A percentile compares a stretch with the other conserved stretches of the same genome.
Evolutionary conservation across 2,329 filamentous ascomycete species (phyloP).

Genomic region (Cladosporium sp.): DNA sequence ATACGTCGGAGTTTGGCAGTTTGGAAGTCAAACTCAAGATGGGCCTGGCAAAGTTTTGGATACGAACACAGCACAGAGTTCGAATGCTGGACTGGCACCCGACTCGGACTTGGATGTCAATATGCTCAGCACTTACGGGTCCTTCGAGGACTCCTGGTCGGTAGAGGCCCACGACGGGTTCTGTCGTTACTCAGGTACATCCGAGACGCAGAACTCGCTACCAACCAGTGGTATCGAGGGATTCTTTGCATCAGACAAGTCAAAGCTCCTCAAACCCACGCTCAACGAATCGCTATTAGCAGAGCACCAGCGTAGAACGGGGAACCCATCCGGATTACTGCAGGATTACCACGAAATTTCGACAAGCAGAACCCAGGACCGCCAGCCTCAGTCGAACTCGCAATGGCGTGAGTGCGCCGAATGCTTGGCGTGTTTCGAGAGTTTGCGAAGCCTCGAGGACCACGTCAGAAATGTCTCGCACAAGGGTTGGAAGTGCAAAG

Average conservation of each 20-base stretch:
- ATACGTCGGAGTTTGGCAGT: too few relatives aligned
- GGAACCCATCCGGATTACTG: not conserved
- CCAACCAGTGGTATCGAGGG: too few relatives aligned
- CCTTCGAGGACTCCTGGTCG: too few relatives aligned
- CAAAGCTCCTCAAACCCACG: not conserved
- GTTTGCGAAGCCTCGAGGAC: not conserved
- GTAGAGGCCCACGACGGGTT: too few relatives aligned
- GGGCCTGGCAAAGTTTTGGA: too few relatives aligned
- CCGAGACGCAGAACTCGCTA: too few relatives aligned
- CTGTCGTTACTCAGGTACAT: too few relatives aligned
- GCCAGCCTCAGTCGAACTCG: not conserved
- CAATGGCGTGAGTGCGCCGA: not conserved
- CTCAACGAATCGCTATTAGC: not conserved
- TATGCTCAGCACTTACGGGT: too few relatives aligned
- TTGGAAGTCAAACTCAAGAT: too few relatives aligned
- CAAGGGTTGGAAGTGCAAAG: conserved; percentile 4
- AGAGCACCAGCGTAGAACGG: not conserved
- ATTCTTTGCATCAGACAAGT: not conserved
- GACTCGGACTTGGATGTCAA: too few relatives aligned
- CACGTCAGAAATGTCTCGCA: not conserved
- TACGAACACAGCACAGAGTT: too few relatives aligned
- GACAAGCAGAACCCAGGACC: not conserved
- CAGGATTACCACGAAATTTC: not conserved
- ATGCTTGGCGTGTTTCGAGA: not conserved
- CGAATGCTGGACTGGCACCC: too few relatives aligned